A percentile compares a stretch with the other conserved stretches of the same genome.
These are phyloP conservation scores for Nicotiana noctiflora DNA, from an alignment of 257 asterid genomes.

Conservation along the genomic window DNA sequence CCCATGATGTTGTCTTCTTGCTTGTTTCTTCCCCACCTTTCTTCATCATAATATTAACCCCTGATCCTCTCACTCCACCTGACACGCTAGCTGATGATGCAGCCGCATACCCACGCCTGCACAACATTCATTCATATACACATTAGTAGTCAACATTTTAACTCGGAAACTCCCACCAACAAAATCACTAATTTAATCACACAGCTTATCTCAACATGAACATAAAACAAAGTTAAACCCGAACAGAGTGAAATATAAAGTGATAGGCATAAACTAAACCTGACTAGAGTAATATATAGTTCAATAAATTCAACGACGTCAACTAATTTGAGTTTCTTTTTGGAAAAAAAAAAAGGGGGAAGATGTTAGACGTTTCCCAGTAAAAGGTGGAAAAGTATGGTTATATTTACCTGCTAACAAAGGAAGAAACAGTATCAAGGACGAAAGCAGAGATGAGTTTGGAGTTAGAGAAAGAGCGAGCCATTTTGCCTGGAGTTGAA, in stretches of 20 bases:
- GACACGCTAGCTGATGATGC: slow-evolving; percentile 17
- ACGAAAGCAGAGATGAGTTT: slow-evolving; percentile 25
- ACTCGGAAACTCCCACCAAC: no score
- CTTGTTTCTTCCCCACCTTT: slow-evolving; percentile 41
- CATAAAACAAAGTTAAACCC: no score
- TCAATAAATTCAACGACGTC: not conserved
- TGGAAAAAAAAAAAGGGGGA: no score
- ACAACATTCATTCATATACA: not conserved
- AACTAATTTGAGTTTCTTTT: no score
- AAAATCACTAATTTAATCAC: no score
- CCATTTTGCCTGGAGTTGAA: slow-evolving; percentile 15
- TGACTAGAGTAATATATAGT: not conserved
- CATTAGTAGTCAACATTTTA: no score
- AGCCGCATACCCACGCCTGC: slow-evolving; percentile 28
- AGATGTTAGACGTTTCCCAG: no score
- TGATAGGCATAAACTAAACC: no score
- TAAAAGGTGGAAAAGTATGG: not conserved
- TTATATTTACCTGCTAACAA: slow-evolving; percentile 22
- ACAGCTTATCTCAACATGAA: no score
- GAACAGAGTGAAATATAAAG: not conserved
- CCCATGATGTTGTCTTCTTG: slow-evolving; percentile 41
- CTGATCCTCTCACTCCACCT: not conserved
- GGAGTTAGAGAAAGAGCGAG: slow-evolving; percentile 23
- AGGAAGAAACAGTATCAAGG: slow-evolving; percentile 14
- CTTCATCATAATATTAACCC: slow-evolving; percentile 19